phyloP scores from a whole-genome alignment of 2,329 filamentous ascomycete genomes.

The Nigrospora oryzae region DNA sequence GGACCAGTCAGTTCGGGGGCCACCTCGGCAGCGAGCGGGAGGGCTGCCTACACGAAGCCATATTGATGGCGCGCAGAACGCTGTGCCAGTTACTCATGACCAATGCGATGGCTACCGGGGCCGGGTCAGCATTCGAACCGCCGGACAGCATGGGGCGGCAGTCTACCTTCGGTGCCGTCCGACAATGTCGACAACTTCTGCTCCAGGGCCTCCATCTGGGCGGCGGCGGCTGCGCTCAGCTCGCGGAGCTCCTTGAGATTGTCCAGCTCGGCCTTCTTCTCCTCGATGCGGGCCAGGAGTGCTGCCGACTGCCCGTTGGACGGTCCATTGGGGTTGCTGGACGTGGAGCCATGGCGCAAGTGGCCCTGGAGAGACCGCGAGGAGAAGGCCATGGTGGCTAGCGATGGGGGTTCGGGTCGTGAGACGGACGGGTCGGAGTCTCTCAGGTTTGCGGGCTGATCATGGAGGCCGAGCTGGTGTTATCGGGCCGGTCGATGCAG shows the following conservation, averaged over 20 bases:
- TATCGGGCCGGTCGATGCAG: background rate
- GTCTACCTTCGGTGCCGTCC: conserved; percentile 69
- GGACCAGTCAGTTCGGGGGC: background rate
- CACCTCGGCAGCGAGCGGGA: conserved; percentile 5
- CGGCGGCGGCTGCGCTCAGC: conserved; percentile 68
- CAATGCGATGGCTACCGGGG: conserved; percentile 62
- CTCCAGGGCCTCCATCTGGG: conserved; percentile 76
- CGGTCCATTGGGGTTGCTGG: conserved; percentile 29
- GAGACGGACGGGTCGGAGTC: background rate
- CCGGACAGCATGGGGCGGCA: background rate
- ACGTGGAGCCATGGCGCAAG: conserved; percentile 52
- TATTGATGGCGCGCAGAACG: conserved; percentile 74
- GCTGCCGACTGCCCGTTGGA: conserved; percentile 57
- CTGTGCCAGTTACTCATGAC: conserved; percentile 85
- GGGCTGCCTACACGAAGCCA: conserved; percentile 63
- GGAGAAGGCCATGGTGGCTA: conserved; percentile 43
- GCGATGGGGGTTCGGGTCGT: background rate
- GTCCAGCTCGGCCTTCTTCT: conserved; percentile 79
- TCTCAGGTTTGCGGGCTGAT: background rate
- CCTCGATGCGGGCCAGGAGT: conserved; percentile 67
- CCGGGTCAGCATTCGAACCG: conserved; percentile 3
- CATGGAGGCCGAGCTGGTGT: background rate
- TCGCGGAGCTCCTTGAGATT: conserved; percentile 70
- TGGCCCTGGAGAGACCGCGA: conserved; percentile 55
- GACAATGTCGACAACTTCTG: conserved; percentile 70